Evolutionary conservation across 2,329 filamentous ascomycete genomes (phyloP).

Genomic region (Tolypocladium nubicola): DNA sequence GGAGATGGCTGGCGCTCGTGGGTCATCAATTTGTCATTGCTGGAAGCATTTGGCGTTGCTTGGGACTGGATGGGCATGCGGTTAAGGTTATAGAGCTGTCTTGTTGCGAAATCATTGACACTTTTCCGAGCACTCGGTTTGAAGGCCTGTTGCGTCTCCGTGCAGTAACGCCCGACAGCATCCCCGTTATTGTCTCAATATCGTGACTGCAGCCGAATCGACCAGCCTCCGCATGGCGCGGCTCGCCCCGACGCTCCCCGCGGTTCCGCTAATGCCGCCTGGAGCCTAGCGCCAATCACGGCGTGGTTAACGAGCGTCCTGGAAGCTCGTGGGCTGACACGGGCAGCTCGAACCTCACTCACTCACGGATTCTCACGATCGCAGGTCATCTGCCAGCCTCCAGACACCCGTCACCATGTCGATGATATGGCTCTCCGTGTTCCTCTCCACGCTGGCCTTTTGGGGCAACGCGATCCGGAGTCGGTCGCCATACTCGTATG

Average conservation of each 20-base stretch:
- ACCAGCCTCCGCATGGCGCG: not conserved
- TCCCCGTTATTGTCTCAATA: not conserved
- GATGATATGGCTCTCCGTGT: constrained; percentile 10
- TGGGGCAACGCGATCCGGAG: constrained; percentile 20
- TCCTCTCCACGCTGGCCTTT: constrained; percentile 18
- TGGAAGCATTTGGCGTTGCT: not conserved
- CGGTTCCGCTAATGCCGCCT: not conserved
- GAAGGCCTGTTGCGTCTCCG: not conserved
- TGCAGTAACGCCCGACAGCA: not conserved
- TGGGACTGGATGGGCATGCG: not conserved
- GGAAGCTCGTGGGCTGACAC: not conserved
- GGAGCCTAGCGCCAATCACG: not conserved
- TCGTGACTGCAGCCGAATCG: not conserved
- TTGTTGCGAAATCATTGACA: not conserved
- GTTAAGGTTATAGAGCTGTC: not conserved
- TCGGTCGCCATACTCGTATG: constrained; percentile 24
- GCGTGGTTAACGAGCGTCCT: not conserved
- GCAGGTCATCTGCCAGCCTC: not conserved
- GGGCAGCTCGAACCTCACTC: not conserved
- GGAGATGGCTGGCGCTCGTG: not conserved
- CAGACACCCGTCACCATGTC: constrained; percentile 7
- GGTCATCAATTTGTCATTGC: not conserved
- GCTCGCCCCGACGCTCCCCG: not conserved
- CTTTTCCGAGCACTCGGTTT: not conserved
- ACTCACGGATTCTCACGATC: not conserved